Conservation (phyloP, 75 land plant species). For the Cunninghamia lanceolata region DNA sequence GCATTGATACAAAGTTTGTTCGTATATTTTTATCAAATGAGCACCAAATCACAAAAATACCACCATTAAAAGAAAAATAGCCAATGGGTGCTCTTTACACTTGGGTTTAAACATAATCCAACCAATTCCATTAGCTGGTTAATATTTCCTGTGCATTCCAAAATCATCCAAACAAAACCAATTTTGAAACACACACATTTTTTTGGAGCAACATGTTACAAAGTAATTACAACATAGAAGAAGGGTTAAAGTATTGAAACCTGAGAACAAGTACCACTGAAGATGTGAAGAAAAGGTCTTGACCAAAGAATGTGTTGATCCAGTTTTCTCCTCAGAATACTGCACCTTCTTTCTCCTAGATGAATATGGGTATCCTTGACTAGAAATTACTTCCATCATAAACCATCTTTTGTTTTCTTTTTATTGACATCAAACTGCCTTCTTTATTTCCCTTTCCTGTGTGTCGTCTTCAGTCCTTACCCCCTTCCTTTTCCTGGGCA, state of each 20-base stretch:
- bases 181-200: not conserved
- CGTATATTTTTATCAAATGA: not conserved
- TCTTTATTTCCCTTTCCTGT: too few relatives aligned
- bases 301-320: conserved; percentile 62
- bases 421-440: too few relatives aligned
- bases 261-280: conserved; percentile 55
- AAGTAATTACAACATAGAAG: not conserved
- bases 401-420: too few relatives aligned
- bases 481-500: too few relatives aligned
- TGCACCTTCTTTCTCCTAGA: too few relatives aligned
- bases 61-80: not conserved
- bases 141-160: not conserved
- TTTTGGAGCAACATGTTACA: not conserved
- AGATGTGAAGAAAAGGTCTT: conserved; percentile 54
- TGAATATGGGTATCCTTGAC: too few relatives aligned
- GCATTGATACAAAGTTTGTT: not conserved
- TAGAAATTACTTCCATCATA: too few relatives aligned
- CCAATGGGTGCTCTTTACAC: not conserved
- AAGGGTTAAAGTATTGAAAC: conserved; percentile 10
- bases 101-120: not conserved
- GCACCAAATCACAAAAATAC: not conserved
- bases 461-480: too few relatives aligned
- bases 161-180: not conserved
- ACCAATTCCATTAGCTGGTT: not conserved
- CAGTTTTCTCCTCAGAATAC: too few relatives aligned